phyloP scores from a whole-genome alignment of 2,329 filamentous ascomycete species.

The Drechslerella stenobrocha region DNA sequence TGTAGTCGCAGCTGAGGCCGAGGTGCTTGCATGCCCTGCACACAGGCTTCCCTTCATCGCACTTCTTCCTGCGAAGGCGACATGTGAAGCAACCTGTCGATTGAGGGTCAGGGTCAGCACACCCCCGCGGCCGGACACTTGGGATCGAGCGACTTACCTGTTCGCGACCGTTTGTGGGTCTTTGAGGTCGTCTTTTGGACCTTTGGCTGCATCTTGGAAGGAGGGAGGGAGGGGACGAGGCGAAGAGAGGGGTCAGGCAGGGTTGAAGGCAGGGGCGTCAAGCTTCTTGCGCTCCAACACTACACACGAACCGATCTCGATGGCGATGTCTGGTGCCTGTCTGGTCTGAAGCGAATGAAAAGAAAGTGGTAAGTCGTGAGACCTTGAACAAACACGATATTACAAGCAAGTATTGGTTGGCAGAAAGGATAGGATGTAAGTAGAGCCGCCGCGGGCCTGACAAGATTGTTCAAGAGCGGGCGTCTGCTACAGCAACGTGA shows the following conservation, averaged over 20 bases:
- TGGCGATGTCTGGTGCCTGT: conserved; percentile 7
- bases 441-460: neutral
- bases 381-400: conserved; percentile 9
- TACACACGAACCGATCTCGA: conserved; percentile 36
- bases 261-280: conserved; percentile 52
- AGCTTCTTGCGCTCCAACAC: conserved; percentile 48
- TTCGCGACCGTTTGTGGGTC: conserved; percentile 91
- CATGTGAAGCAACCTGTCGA: conserved; percentile 72
- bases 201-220: conserved; percentile 52
- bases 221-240: conserved; percentile 23
- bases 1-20: conserved; percentile 89
- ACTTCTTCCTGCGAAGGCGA: conserved; percentile 70
- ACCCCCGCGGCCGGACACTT: conserved; percentile 6
- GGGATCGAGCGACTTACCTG: conserved; percentile 66
- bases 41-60: conserved; percentile 67
- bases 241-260: conserved; percentile 53
- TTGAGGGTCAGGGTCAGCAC: too few species aligned
- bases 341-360: conserved; percentile 18
- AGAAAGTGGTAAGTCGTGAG: conserved; percentile 47
- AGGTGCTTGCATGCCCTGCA: conserved; percentile 71
- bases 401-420: conserved; percentile 12
- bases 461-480: conserved; percentile 10
- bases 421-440: conserved; percentile 8
- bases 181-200: conserved; percentile 72
- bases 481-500: conserved; percentile 45